These are phyloP conservation scores for Lasiodiplodia sp. DNA, from an alignment of 2,329 filamentous ascomycete genomes.

Conservation along the genomic window DNA sequence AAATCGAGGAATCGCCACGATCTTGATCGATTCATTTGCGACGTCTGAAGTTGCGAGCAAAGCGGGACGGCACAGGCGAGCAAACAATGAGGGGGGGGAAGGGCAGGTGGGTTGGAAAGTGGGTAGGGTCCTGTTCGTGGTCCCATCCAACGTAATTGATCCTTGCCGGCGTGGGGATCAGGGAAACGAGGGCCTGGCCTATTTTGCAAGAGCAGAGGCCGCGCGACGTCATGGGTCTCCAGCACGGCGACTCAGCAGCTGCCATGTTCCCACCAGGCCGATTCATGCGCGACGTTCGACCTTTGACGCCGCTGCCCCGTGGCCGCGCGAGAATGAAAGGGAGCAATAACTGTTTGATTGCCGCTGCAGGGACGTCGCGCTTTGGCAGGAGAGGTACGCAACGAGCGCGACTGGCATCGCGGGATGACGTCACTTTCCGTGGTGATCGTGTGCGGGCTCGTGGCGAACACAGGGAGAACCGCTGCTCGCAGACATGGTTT, in stretches of 20 bases:
- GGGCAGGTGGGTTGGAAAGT: background rate
- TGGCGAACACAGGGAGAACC: background rate
- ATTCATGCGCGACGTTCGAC: conserved; percentile 19
- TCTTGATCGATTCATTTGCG: conserved; percentile 18
- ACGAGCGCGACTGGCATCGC: background rate
- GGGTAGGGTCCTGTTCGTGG: conserved; percentile 1
- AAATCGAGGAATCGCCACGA: background rate
- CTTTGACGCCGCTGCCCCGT: background rate
- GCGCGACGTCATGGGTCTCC: conserved; percentile 14
- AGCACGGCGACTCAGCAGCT: conserved; percentile 16
- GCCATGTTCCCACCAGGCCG: conserved; percentile 20
- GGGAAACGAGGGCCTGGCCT: background rate
- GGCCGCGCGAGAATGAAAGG: no score
- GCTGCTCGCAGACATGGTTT: background rate
- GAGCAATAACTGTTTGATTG: background rate
- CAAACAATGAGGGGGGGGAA: no score
- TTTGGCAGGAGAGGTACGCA: background rate
- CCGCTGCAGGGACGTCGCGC: background rate
- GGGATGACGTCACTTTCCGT: conserved; percentile 22
- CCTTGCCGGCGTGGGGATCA: background rate
- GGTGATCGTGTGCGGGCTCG: background rate
- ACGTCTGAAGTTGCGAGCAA: conserved; percentile 14
- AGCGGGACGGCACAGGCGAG: background rate
- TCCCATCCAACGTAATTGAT: background rate
- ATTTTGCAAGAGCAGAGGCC: background rate